phyloP scores from a whole-genome alignment of 208 protist species.

The Trypanosoma melophagium region DNA sequence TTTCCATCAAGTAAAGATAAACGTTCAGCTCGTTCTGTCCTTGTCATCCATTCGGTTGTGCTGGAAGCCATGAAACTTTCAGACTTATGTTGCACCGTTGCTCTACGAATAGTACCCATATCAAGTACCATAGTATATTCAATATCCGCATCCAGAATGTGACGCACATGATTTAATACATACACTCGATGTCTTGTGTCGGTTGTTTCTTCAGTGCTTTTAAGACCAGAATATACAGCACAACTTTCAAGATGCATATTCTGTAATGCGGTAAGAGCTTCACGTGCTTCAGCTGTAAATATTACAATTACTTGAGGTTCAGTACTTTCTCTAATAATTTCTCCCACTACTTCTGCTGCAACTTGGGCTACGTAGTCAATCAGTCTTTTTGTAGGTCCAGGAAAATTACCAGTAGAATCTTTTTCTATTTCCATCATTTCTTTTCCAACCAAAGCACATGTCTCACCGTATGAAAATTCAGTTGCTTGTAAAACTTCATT shows the following conservation, averaged over 20 bases:
- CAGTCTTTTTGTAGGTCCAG: slow-evolving; percentile 56
- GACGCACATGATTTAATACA: slow-evolving; percentile 42
- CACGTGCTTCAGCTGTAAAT: slow-evolving; percentile 61
- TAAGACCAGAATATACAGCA: slow-evolving; percentile 53
- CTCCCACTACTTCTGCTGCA: slow-evolving; percentile 46
- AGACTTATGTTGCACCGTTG: slow-evolving; percentile 52
- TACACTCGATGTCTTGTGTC: slow-evolving; percentile 58
- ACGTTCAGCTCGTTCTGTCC: slow-evolving; percentile 62
- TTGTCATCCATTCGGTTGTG: slow-evolving; percentile 72
- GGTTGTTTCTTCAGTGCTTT: slow-evolving; percentile 30
- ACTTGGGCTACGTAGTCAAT: slow-evolving; percentile 58
- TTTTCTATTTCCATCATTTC: slow-evolving; percentile 77
- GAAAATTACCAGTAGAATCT: slow-evolving; percentile 55
- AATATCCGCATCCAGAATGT: slow-evolving; percentile 43
- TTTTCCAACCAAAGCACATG: slow-evolving; percentile 59
- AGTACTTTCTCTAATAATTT: slow-evolving; percentile 30
- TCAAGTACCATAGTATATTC: slow-evolving; percentile 77
- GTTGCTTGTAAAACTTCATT: slow-evolving; percentile 22
- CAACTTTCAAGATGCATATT: slow-evolving; percentile 46
- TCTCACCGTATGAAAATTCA: slow-evolving; percentile 77
- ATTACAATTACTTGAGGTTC: slow-evolving; percentile 69
- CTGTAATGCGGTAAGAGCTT: slow-evolving; percentile 55
- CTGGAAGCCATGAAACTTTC: slow-evolving; percentile 74
- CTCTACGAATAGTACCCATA: slow-evolving; percentile 64
- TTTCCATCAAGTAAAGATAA: slow-evolving; percentile 45